Evolutionary conservation across 257 asterid genomes (phyloP), one percentile per base, ranked within the genome.

Genomic region (Nicotiana otophora): DNA sequence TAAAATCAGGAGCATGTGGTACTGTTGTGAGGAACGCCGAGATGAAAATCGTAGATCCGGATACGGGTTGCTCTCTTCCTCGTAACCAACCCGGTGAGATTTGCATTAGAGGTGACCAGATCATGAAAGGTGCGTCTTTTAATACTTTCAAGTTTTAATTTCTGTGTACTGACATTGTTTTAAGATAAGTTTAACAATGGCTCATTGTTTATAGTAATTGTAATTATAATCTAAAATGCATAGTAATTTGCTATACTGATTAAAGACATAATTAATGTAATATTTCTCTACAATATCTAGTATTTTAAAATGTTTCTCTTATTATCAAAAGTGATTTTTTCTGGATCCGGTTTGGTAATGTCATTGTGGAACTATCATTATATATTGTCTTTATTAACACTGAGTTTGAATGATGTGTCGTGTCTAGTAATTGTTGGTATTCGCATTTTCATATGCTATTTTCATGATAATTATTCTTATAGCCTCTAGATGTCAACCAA

Each of bases 1-100:
- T 96, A 0, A 96, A 96, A 84, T 91, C 99, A 2, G 99, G 99
- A 17, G 94, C 97, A 0, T 94, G 98, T 63, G 99, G 99, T 20
- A 93, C 98, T 0, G 98, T 96, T 0, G 98, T 94, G 16, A 89
- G 98, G 51, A 96, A 96, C 33, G 96, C 99, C 2, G 98, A 94
- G 77, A 93, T 96, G 99, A 96, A 91, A 83, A 96, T 96, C 16
- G 92, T 96, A 3, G 93, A 94, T 34, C 86, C 89, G 0, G 97
- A 92, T 26, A 93, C 89, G 2, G 97, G 97, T 9, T 88, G 80
- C 11, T 89, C 95, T 15, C 46, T 96, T 0, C 92, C 92, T 33
- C 94, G 95, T 1, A 96, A 94, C 60, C 92, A 92, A 69, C 81
- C 94, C 1, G 99, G 99, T 7, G 99, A 96, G 81, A 94, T 96